Percentiles rank a stretch among this genome's conserved stretches.
phyloP scores from a whole-genome alignment of 2,329 filamentous ascomycete genomes.

The Fusarium acutatum region DNA sequence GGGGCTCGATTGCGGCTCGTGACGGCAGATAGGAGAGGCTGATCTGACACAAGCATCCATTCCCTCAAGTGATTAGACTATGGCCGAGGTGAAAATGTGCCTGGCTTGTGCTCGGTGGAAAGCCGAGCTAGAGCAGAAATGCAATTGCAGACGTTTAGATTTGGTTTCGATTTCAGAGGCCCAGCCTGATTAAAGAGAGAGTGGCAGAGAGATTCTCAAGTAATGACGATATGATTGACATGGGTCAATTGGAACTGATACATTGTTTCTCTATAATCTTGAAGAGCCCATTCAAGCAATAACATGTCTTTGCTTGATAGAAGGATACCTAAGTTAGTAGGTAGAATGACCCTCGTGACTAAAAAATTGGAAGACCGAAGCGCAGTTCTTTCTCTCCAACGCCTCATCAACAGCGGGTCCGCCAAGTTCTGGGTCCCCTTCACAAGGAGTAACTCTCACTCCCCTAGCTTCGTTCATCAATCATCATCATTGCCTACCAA shows the following conservation, averaged over 20 bases:
- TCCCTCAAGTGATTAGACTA: not conserved
- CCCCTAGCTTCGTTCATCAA: constrained; percentile 29
- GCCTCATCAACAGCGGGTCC: constrained; percentile 20
- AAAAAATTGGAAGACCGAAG: not conserved
- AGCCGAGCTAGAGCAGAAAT: constrained; percentile 22
- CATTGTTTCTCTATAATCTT: not conserved
- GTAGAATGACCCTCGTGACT: not conserved
- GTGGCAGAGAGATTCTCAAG: not conserved
- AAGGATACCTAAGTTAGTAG: not conserved
- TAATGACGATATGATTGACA: not conserved
- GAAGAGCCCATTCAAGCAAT: not conserved
- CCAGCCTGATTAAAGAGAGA: not conserved
- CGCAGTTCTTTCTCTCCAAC: not conserved
- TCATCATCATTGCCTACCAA: not conserved
- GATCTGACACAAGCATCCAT: constrained; percentile 21
- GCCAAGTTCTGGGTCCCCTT: constrained; percentile 16
- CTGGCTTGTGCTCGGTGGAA: constrained; percentile 30
- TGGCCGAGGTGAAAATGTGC: constrained; percentile 32
- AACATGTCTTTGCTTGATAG: not conserved
- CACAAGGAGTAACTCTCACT: constrained; percentile 18
- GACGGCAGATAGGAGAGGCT: constrained; percentile 17
- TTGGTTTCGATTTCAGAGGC: not conserved
- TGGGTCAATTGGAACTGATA: not conserved
- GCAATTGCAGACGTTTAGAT: not conserved
- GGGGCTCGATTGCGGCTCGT: constrained; percentile 20